Evolutionary conservation across 2,329 filamentous ascomycete genomes (phyloP).

Genomic region (Aureobasidium sp.): DNA sequence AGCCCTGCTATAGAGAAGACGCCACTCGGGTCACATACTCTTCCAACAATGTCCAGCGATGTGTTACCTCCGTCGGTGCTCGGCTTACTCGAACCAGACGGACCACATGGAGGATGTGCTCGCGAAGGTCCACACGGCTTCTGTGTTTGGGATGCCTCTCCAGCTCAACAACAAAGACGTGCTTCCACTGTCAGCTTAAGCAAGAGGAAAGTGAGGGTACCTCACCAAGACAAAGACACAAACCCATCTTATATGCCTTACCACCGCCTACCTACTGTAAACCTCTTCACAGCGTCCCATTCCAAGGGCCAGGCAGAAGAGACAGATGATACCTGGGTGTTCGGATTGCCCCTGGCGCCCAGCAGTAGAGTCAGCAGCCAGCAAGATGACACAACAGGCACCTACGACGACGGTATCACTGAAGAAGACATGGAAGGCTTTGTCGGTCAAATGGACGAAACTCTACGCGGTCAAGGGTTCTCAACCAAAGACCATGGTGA

Average conservation of each 20-base stretch:
- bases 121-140: slow-evolving; percentile 26
- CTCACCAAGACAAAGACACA: slow-evolving; percentile 75
- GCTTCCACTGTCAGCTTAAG: background rate
- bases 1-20: slow-evolving; percentile 24
- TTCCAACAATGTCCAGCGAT: slow-evolving; percentile 14
- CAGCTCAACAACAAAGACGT: background rate
- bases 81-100: slow-evolving; percentile 11
- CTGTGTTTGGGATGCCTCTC: slow-evolving; percentile 28
- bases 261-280: slow-evolving; percentile 79
- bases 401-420: slow-evolving; percentile 4
- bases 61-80: slow-evolving; percentile 10
- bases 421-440: slow-evolving; percentile 14
- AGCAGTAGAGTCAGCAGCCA: slow-evolving; percentile 2
- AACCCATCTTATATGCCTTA: slow-evolving; percentile 94
- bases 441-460: slow-evolving; percentile 14
- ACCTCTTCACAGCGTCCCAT: slow-evolving; percentile 57
- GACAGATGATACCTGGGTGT: background rate
- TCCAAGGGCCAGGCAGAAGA: background rate
- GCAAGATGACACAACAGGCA: background rate
- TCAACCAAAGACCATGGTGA: background rate
- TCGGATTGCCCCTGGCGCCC: slow-evolving; percentile 1
- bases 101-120: slow-evolving; percentile 17
- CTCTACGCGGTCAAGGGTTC: background rate
- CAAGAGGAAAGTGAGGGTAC: background rate
- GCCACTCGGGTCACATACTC: slow-evolving; percentile 10